phyloP scores from a whole-genome alignment of 176 grass and related monocot genomes.

The Aegilops tauschii region DNA sequence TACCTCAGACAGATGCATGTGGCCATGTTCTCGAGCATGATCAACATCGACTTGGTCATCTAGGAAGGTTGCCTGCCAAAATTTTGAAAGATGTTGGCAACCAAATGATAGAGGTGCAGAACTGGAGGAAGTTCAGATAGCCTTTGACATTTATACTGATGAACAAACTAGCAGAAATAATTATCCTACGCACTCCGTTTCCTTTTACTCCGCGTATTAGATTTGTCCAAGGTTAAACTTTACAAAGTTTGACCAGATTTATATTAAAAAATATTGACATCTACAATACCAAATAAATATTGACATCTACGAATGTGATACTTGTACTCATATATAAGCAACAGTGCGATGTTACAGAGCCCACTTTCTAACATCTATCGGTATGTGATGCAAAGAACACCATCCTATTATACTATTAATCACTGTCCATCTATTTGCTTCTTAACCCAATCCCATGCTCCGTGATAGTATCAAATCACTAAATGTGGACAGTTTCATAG shows the following conservation, averaged over 20 bases:
- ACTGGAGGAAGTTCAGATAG: neutral
- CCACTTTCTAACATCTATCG: neutral
- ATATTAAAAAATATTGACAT: too few relatives aligned
- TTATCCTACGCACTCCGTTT: neutral
- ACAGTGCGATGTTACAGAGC: neutral
- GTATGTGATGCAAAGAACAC: neutral
- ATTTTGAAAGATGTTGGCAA: slow-evolving; percentile 23
- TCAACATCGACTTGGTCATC: slow-evolving; percentile 73
- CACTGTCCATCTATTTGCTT: too few relatives aligned
- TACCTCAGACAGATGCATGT: slow-evolving; percentile 94
- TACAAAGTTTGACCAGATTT: too few relatives aligned
- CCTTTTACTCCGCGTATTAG: too few relatives aligned
- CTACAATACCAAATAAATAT: too few relatives aligned
- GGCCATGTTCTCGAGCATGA: slow-evolving; percentile 78
- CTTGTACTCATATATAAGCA: neutral
- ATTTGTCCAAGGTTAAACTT: too few relatives aligned
- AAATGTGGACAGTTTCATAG: too few relatives aligned
- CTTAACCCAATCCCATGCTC: too few relatives aligned
- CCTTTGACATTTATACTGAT: slow-evolving; percentile 13
- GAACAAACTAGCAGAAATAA: neutral
- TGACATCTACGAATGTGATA: neutral
- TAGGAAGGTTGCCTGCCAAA: slow-evolving; percentile 86
- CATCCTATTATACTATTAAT: neutral
- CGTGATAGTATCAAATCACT: too few relatives aligned
- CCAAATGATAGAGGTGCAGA: slow-evolving; percentile 26